Evolutionary conservation across 306 rosid species (phyloP).

Genomic region (Cyclanthera cordifolia): DNA sequence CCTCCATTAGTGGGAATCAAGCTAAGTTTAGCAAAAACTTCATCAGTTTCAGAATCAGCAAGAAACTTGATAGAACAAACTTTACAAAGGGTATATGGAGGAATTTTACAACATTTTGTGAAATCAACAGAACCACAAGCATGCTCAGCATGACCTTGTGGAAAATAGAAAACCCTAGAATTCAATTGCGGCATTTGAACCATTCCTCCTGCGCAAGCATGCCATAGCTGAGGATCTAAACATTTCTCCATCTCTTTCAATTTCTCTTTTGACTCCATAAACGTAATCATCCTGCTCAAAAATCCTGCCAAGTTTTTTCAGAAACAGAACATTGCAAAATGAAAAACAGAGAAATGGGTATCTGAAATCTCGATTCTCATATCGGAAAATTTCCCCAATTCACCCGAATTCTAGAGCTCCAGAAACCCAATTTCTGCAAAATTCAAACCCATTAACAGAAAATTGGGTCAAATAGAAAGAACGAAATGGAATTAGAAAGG

Average conservation of each 20-base stretch:
- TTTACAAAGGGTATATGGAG: slow-evolving; percentile 52
- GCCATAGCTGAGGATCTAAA: slow-evolving; percentile 86
- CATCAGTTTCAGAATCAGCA: slow-evolving; percentile 88
- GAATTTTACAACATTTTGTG: slow-evolving; percentile 36
- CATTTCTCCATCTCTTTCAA: slow-evolving; percentile 53
- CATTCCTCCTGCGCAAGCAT: slow-evolving; percentile 98
- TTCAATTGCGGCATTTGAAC: slow-evolving; percentile 77
- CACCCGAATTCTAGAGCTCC: too few species aligned
- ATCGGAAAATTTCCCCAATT: not conserved
- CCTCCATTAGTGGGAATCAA: slow-evolving; percentile 34
- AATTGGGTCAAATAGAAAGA: not conserved
- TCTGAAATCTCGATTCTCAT: slow-evolving; percentile 4
- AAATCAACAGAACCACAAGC: slow-evolving; percentile 60
- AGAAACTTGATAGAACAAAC: slow-evolving; percentile 48
- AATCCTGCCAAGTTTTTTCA: not conserved
- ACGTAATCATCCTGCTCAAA: slow-evolving; percentile 58
- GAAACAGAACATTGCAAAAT: not conserved
- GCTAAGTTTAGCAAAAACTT: slow-evolving; percentile 56
- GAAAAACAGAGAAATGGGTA: not conserved
- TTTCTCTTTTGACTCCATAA: slow-evolving; percentile 76
- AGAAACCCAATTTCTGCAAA: not conserved
- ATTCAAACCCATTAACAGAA: not conserved
- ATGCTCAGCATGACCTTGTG: slow-evolving; percentile 54
- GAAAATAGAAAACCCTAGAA: slow-evolving; percentile 53
- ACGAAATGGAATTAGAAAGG: not conserved